These are phyloP conservation scores for Phytophthora sp. DNA, from an alignment of 352 stramenopile genomes.

Conservation along the genomic window DNA sequence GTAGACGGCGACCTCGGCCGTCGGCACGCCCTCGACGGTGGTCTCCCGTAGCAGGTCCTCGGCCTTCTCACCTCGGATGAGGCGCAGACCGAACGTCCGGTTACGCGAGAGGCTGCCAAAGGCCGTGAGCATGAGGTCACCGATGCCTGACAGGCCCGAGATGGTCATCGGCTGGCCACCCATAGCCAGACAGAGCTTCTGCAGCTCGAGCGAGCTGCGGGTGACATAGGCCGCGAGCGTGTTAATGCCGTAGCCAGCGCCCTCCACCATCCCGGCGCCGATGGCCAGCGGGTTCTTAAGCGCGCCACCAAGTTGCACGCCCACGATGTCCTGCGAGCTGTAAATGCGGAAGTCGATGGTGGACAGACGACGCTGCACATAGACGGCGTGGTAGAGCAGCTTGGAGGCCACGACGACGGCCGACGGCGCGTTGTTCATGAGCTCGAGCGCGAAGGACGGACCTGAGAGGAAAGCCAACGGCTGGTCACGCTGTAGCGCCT, in stretches of 20 bases:
- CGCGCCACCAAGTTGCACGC: slow-evolving; percentile 96
- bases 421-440: slow-evolving; percentile 94
- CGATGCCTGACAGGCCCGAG: slow-evolving; percentile 92
- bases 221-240: slow-evolving; percentile 95
- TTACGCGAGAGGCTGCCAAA: slow-evolving; percentile 97
- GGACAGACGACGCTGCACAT: slow-evolving; percentile 84
- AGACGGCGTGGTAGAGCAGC: slow-evolving; percentile 89
- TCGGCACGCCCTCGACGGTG: slow-evolving; percentile 96
- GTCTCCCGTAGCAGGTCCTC: slow-evolving; percentile 93
- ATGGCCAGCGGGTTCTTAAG: slow-evolving; percentile 99
- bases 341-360: slow-evolving; percentile 95
- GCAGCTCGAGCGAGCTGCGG: slow-evolving; percentile 95
- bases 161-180: slow-evolving; percentile 95
- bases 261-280: slow-evolving; percentile 97
- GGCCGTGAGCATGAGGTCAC: slow-evolving; percentile 96
- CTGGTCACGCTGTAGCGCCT: slow-evolving; percentile 91
- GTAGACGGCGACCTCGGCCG: slow-evolving; percentile 92
- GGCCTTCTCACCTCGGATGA: slow-evolving; percentile 92
- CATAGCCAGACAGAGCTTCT: slow-evolving; percentile 95
- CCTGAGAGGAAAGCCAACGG: slow-evolving; percentile 95
- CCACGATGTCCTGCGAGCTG: slow-evolving; percentile 93
- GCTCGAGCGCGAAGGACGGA: slow-evolving; percentile 97
- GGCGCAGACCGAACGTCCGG: slow-evolving; percentile 93
- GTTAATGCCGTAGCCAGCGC: slow-evolving; percentile 96
- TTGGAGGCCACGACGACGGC: slow-evolving; percentile 96